Evolutionary conservation across 2,329 filamentous ascomycete genomes (phyloP), one percentile per base, ranked within the genome.

Genomic region (Trichoderma koningii): DNA sequence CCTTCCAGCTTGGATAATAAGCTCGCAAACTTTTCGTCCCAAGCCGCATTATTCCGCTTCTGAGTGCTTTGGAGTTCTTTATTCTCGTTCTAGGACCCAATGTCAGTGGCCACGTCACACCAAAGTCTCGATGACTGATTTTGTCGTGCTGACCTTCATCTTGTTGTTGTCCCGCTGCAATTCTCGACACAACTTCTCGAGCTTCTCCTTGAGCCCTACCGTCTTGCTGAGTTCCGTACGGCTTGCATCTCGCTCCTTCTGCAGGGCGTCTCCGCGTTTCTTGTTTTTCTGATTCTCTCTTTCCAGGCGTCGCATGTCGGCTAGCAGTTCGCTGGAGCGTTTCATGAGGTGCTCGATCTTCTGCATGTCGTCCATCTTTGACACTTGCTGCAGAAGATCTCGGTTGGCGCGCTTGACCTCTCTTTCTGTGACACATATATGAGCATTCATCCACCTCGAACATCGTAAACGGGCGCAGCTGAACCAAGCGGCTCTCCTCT

Each of bases 101-200:
- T 47, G 67, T 77, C 68, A 77, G 74, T 60, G 55, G 61, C 28
- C 26, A 26, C 19, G 42, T 66, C 23, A 53, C 48, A 42, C 34
- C 55, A 41, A 42, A 44, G 30, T 42, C 30, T 48, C 45, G 14
- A 28, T 30, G 15, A 17, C 26, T 47, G 53, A n/a, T 47, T 38
- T 55, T 23, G 30, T 19, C 34, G 19, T 44, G 51, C 69, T 71
- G 78, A 95, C 92, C 89, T 98, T 98, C 69, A 99, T 87, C 79
- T 96, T 96, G 79, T 98, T 98, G 77, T 99, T 99, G 74, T 99
- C 95, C 72, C 94, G 91, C 67, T 96, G 95, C 63, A 99, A 84
- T 77, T 99, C 95, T 64, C 95, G 85, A 72, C 93, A 97, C 38
- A 99, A 82, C 76, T 98, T 99, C 78, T 99, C 95, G 52, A 99